A percentile compares a stretch with the other conserved stretches of the same genome.
Conservation (phyloP, 179 eudicot species). For the Drosera spatulata region DNA sequence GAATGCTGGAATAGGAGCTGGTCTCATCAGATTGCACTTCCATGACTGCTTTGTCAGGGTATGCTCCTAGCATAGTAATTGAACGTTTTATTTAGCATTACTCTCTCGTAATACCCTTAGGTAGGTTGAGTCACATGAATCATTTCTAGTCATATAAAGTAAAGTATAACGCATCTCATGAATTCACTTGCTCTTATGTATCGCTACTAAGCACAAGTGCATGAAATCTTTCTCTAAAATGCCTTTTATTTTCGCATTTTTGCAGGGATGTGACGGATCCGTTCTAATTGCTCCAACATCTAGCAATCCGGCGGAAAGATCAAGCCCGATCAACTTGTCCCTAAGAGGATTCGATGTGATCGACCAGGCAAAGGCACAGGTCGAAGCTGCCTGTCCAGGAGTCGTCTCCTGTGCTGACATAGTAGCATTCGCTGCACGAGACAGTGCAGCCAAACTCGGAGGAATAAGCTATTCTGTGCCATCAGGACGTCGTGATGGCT, state of each 20-base stretch:
- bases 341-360: constrained; percentile 5
- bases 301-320: constrained; percentile 3
- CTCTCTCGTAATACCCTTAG: too few species aligned
- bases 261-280: constrained; percentile 11
- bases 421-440: constrained; percentile 9
- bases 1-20: constrained; percentile 29
- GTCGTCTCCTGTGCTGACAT: constrained; percentile 6
- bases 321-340: background rate
- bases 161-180: too few species aligned
- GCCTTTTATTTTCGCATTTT: background rate
- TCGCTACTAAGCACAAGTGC: too few species aligned
- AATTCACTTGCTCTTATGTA: too few species aligned
- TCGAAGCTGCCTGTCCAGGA: constrained; percentile 7
- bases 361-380: background rate
- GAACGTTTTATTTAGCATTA: too few species aligned
- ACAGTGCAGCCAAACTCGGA: constrained; percentile 5
- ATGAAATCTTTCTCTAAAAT: too few species aligned
- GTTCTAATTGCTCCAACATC: constrained; percentile 5
- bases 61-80: background rate
- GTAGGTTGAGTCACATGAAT: too few species aligned
- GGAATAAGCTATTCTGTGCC: constrained; percentile 6
- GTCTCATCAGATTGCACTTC: constrained; percentile 32
- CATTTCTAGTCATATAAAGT: too few species aligned
- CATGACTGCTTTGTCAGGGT: constrained; percentile 54
- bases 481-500: constrained; percentile 2